Percentiles rank a stretch among this genome's conserved stretches.
These are phyloP conservation scores for Erodium trifolium DNA, from an alignment of 441 rosid species.

Conservation along the genomic window DNA sequence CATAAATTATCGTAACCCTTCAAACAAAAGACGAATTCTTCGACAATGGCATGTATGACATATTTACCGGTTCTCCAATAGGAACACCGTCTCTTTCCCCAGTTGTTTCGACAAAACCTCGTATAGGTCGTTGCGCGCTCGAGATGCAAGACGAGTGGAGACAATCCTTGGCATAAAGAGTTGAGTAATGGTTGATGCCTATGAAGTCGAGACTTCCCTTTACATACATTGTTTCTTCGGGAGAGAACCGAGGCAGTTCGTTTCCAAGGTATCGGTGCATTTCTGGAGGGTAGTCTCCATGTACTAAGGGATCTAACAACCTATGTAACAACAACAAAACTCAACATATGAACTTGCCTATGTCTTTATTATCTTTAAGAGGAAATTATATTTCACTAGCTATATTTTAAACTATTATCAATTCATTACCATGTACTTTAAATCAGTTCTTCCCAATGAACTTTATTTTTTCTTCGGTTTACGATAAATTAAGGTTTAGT, in stretches of 20 bases:
- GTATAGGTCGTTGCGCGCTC: conserved; percentile 24
- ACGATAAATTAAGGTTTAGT: too few relatives aligned
- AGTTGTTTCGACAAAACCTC: conserved; percentile 31
- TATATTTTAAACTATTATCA: too few relatives aligned
- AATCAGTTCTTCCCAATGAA: too few relatives aligned
- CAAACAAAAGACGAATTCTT: neutral
- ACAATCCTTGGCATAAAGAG: conserved; percentile 41
- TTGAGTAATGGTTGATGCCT: conserved; percentile 39
- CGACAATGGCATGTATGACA: too few relatives aligned
- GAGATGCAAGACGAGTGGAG: conserved; percentile 28
- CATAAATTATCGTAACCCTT: neutral
- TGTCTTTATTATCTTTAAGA: too few relatives aligned
- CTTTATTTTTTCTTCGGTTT: too few relatives aligned
- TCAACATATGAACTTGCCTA: neutral
- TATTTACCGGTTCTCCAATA: conserved; percentile 28
- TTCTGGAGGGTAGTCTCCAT: conserved; percentile 42
- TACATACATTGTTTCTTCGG: conserved; percentile 24
- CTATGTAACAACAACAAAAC: conserved; percentile 7
- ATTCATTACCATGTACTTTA: too few relatives aligned
- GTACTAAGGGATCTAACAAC: conserved; percentile 37
- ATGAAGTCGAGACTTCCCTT: conserved; percentile 39
- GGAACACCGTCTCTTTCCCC: conserved; percentile 32
- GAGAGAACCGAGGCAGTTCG: conserved; percentile 32
- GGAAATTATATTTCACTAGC: too few relatives aligned
- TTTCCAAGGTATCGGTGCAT: conserved; percentile 32